Conservation (phyloP, 345 rosid genomes). For the Camelina laxa region DNA sequence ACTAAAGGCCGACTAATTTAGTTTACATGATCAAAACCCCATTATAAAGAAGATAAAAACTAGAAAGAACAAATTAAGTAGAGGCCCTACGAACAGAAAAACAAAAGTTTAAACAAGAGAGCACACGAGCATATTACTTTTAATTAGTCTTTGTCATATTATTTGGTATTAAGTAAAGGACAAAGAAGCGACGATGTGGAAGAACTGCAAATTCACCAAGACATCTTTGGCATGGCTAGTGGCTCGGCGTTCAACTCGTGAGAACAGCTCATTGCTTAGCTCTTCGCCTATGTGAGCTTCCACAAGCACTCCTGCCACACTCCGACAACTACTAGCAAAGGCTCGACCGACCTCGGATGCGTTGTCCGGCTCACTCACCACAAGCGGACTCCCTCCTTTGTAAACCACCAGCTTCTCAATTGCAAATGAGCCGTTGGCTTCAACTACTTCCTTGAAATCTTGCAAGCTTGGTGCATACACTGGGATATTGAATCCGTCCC, state of each 20-base stretch:
- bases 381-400: constrained; percentile 96
- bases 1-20: constrained; percentile 18
- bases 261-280: constrained; percentile 75
- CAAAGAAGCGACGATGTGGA: constrained; percentile 85
- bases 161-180: constrained; percentile 49
- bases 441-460: constrained; percentile 86
- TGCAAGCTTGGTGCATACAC: constrained; percentile 89
- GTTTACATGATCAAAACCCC: constrained; percentile 32
- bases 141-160: background rate
- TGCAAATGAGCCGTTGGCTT: constrained; percentile 68
- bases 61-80: background rate
- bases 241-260: constrained; percentile 65
- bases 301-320: constrained; percentile 84
- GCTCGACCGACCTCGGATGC: constrained; percentile 76
- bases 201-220: constrained; percentile 78
- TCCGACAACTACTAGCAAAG: constrained; percentile 73
- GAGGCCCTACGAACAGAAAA: background rate
- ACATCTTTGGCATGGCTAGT: constrained; percentile 72
- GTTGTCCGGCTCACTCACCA: constrained; percentile 75
- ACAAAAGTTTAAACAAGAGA: constrained; percentile 10
- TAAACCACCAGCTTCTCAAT: constrained; percentile 79
- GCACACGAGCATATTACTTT: constrained; percentile 20
- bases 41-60: constrained; percentile 8
- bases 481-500: constrained; percentile 89
- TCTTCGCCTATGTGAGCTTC: constrained; percentile 90